These are phyloP conservation scores for Epichloe uncinata DNA, from an alignment of 2,329 filamentous ascomycete genomes.

Conservation along the genomic window DNA sequence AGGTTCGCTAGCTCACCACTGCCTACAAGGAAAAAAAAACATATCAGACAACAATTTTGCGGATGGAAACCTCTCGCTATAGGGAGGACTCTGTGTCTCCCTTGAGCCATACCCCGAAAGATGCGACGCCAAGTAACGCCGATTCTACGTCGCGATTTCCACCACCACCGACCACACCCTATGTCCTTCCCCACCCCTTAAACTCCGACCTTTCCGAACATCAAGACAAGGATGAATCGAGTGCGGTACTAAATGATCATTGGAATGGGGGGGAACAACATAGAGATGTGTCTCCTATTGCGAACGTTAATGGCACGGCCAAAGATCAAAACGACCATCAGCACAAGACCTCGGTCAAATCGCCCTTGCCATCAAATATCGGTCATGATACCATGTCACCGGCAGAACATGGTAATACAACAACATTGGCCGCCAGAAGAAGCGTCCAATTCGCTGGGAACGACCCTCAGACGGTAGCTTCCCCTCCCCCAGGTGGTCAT, in stretches of 20 bases:
- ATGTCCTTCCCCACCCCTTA: constrained; percentile 4
- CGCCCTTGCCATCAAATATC: background rate
- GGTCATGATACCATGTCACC: background rate
- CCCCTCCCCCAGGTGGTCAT: constrained; percentile 28
- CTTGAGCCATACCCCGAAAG: constrained; percentile 7
- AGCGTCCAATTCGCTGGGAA: constrained; percentile 66
- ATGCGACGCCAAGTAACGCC: constrained; percentile 5
- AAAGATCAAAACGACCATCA: background rate
- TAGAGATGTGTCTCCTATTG: constrained; percentile 2
- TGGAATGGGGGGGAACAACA: constrained; percentile 10
- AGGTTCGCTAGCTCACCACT: background rate
- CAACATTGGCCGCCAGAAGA: constrained; percentile 19
- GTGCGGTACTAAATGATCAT: constrained; percentile 6
- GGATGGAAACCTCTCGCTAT: background rate
- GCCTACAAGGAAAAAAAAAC: background rate
- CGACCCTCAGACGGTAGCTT: constrained; percentile 32
- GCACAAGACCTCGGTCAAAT: background rate
- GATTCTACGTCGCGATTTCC: constrained; percentile 4
- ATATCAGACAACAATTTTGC: background rate
- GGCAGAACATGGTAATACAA: background rate
- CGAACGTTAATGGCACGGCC: background rate
- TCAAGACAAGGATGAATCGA: background rate
- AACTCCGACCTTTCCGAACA: constrained; percentile 1
- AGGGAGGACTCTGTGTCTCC: constrained; percentile 11
- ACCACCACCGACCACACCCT: constrained; percentile 4